Conservation (phyloP, 2,329 filamentous ascomycete genomes). For the Trichoderma sp. region DNA sequence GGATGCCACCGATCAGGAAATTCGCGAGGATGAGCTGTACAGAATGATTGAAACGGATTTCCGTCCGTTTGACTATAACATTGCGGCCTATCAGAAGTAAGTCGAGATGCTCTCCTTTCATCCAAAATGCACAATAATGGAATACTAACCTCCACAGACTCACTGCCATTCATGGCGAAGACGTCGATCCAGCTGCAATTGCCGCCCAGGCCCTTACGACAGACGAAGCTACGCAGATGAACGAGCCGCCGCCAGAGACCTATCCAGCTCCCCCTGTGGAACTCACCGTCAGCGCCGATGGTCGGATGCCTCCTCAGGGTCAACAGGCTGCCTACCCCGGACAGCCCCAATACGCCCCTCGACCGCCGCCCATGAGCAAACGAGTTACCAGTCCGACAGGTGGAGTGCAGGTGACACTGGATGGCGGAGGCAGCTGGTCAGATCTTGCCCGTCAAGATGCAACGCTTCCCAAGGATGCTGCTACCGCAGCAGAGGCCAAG, state of each 20-base stretch:
- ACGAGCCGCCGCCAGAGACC: not conserved
- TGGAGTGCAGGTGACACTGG: conserved; percentile 86
- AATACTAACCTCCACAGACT: conserved; percentile 32
- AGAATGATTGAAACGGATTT: conserved; percentile 93
- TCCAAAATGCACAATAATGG: not conserved
- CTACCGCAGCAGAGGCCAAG: conserved; percentile 51
- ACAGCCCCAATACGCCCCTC: conserved; percentile 45
- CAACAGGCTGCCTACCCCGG: conserved; percentile 41
- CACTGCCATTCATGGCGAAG: conserved; percentile 26
- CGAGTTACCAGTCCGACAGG: conserved; percentile 75
- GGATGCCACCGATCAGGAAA: conserved; percentile 92
- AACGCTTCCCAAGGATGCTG: conserved; percentile 67
- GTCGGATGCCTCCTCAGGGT: conserved; percentile 26
- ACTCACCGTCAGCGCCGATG: not conserved
- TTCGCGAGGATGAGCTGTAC: conserved; percentile 90
- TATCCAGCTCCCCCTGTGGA: conserved; percentile 21
- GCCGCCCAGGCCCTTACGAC: conserved; percentile 50
- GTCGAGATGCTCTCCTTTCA: conserved; percentile 26
- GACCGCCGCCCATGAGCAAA: conserved; percentile 55
- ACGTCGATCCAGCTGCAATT: not conserved
- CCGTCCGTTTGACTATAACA: conserved; percentile 91
- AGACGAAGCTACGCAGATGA: conserved; percentile 45
- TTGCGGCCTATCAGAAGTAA: conserved; percentile 73
- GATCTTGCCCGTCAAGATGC: conserved; percentile 82
- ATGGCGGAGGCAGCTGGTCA: conserved; percentile 86